Evolutionary conservation across 1,284 basidiomycete genomes (phyloP), one percentile per base, ranked within the genome.

Genomic region (Peniophora sp.): DNA sequence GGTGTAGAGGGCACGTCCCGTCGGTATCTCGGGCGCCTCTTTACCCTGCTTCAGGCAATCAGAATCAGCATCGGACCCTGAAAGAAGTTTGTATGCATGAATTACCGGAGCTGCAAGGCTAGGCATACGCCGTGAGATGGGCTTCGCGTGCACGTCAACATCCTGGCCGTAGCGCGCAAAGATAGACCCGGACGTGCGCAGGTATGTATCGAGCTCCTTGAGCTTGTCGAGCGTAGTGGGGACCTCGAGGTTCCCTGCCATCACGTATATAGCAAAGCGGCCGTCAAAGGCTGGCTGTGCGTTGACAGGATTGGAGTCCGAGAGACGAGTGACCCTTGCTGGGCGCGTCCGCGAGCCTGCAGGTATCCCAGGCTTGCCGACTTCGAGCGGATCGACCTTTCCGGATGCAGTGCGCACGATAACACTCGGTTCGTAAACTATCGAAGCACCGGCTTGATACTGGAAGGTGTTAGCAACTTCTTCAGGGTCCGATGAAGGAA

Each of bases 261-360:
- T 56, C 2, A 61, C 45, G 36, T 59, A 56, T 18, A 61, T 56
- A n/a, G 59, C 55, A 57, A 60, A 61, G 11, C 58, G 56, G 35
- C 60, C 60, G 52, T 61, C 59, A 53, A 61, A 58, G 22, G 43
- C 52, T 24, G 49, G 47, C 20, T 47, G 47, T 22, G 47, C 47
- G 18, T 47, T 42, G 24, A 55, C 52, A 22, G 50, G 49, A 34
- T 48, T 27, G 32, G 37, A 39, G 47, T 53, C 52, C 8, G 49
- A 53, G 36, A 53, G 8, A n/a, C 52, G 52, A 8, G 44, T 50
- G 22, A 53, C 50, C 22, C 32, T 45, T 15, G 52, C 52, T n/a
- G 52, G 52, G 12, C 50, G 49, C 6, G 52, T 53, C 18, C 52
- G 52, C n/a, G 49, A 48, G 3, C 52, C 52, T 9, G 36, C 42